Base-by-base conservation (phyloP, 139 green algal genomes). In the Chlamydomonas sp. region DNA sequence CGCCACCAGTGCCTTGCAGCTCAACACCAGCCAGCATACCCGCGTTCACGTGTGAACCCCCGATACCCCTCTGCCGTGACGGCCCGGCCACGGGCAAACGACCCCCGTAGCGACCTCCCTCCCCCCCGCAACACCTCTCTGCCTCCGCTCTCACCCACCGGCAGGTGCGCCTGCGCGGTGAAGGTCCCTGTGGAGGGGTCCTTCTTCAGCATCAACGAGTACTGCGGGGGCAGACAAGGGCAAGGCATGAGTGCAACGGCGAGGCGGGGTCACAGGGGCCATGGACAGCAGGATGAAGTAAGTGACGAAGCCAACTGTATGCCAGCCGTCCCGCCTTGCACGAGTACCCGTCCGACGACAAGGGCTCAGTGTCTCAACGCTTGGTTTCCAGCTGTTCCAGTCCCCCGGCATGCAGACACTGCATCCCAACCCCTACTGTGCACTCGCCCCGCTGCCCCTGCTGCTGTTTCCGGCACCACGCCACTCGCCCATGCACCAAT, bases 151-250 rank as follows among this genome's bases (percentile, higher is more conserved):
- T 67, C 74, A 1, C 58, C n/a, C 69, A 89, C 71, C 85, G 78
- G 78, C 69, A 91, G 71, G 68, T 91, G 88, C 69, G 82, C 80
- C 62, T 78, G 74, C 61, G 77, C 82, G 5, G 31, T 63, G 68
- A 86, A 91, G 14, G 66, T n/a, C 0, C 90, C 90, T 9, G 78
- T 88, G 59, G 78, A 63, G 1, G 83, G 77, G 79, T 93, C 90
- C 68, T 85, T 83, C 49, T 87, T 85, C 8, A 93, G 72, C 1
- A 88, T 73, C 73, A 93, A 59, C 14, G 86, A 88, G 86, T 93
- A 93, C 90, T 93, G 89, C 15, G 9, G 68, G 8, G 9, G 59
- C 14, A 18, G 67, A 15, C n/a, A n/a, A 3, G 16, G n/a, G 49
- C 75, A 63, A 7, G 74, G 66, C 49, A 63, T 5, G 77, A 75